Conservation (phyloP, 306 rosid species). For the Cucurbita argyrosperma region DNA sequence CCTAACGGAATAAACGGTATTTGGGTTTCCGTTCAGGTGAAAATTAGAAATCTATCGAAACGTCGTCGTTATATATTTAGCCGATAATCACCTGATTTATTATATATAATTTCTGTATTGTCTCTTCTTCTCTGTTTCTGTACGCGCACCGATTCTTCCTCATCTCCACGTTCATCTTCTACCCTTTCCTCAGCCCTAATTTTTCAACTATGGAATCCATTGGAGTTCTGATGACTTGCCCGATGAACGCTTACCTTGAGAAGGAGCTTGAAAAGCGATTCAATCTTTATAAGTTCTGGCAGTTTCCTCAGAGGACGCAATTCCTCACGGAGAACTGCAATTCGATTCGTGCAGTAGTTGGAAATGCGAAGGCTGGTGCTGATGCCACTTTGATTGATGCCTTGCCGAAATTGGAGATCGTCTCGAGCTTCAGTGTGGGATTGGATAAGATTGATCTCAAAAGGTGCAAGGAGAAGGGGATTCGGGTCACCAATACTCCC, state of each 20-base stretch:
- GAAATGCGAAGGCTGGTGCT: constrained; percentile 23
- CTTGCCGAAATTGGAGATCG: constrained; percentile 58
- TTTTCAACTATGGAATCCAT: constrained; percentile 39
- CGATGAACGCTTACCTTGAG: constrained; percentile 39
- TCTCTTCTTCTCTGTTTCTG: not conserved
- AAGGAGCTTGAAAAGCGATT: constrained; percentile 58
- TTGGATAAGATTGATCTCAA: constrained; percentile 51
- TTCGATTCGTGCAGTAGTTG: constrained; percentile 54
- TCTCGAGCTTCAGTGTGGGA: constrained; percentile 62
- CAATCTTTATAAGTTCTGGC: constrained; percentile 40
- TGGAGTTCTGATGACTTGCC: constrained; percentile 31
- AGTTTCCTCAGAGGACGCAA: constrained; percentile 17
- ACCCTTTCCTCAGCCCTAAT: not conserved
- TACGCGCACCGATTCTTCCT: not conserved
- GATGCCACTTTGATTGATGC: constrained; percentile 39
- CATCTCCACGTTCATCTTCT: not conserved
- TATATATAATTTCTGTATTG: not conserved
- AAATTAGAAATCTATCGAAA: not conserved
- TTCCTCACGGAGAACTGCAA: constrained; percentile 22
- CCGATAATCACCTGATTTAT: not conserved
- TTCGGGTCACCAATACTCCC: constrained; percentile 63
- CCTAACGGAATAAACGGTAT: not conserved
- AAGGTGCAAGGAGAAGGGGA: constrained; percentile 46
- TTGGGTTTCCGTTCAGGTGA: not conserved
- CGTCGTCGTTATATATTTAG: not conserved